Evolutionary conservation across 2,329 filamentous ascomycete genomes (phyloP).

Genomic region (Cercospora nicotianae): DNA sequence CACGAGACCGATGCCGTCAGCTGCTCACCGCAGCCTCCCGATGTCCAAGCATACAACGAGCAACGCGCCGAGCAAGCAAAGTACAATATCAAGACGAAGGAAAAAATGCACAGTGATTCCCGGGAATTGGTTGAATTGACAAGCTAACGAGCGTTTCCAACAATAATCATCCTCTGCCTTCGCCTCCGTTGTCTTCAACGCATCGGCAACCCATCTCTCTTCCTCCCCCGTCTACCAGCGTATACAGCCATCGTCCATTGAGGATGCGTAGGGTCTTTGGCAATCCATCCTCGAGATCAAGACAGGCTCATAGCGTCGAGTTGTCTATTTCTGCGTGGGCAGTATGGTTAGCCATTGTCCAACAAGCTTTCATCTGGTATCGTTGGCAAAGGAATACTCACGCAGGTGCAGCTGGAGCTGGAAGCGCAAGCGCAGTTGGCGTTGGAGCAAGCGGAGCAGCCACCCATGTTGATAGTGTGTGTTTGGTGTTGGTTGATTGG

Average conservation of each 20-base stretch:
- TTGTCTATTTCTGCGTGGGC: constrained; percentile 16
- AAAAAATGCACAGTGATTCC: not conserved
- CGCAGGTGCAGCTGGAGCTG: constrained; percentile 37
- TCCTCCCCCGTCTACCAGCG: constrained; percentile 11
- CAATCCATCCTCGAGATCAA: constrained; percentile 19
- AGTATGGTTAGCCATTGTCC: not conserved
- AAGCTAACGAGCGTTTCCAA: constrained; percentile 24
- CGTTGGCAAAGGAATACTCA: constrained; percentile 21
- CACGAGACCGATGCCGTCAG: not conserved
- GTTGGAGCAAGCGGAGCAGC: constrained; percentile 36
- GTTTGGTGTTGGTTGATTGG: constrained; percentile 21
- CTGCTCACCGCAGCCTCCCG: not conserved
- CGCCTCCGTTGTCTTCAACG: constrained; percentile 11
- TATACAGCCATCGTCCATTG: constrained; percentile 20
- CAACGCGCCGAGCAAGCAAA: not conserved
- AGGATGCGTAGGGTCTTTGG: constrained; percentile 19
- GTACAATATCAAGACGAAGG: not conserved
- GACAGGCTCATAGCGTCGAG: constrained; percentile 15
- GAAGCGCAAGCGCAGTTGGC: constrained; percentile 32
- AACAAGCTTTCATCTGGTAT: not conserved
- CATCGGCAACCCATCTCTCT: constrained; percentile 8
- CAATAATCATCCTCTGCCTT: constrained; percentile 12
- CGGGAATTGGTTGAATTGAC: constrained; percentile 22
- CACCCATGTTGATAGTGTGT: constrained; percentile 35
- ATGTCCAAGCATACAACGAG: not conserved